These are phyloP conservation scores for Magnusiomyces paraingens DNA, from an alignment of 1,139 yeast genomes.

Conservation along the genomic window DNA sequence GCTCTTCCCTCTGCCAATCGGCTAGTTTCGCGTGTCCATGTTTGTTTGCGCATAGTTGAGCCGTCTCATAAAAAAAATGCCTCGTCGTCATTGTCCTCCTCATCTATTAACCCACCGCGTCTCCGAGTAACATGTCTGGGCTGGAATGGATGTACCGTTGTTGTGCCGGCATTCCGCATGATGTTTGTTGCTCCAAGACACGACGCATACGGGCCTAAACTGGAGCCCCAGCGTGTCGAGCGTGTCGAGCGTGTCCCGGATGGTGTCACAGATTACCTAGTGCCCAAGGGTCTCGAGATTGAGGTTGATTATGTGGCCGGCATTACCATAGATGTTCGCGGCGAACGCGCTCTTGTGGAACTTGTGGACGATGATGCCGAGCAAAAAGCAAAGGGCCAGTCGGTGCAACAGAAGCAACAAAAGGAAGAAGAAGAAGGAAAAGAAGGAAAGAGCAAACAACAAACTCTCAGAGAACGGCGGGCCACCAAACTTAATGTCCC, in stretches of 20 bases:
- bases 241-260: conserved; percentile 18
- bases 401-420: conserved; percentile 30
- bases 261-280: conserved; percentile 35
- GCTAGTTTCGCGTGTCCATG: conserved; percentile 64
- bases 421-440: neutral
- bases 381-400: conserved; percentile 27
- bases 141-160: conserved; percentile 60
- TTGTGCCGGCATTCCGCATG: conserved; percentile 42
- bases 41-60: conserved; percentile 34
- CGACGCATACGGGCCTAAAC: too few relatives aligned
- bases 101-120: conserved; percentile 18
- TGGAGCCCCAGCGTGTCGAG: too few relatives aligned
- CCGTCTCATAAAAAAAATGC: neutral
- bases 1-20: conserved; percentile 50
- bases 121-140: conserved; percentile 53
- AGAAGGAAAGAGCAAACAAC: neutral
- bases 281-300: conserved; percentile 44
- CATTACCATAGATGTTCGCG: conserved; percentile 54
- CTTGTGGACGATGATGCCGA: conserved; percentile 38
- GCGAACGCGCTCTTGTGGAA: conserved; percentile 49
- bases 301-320: conserved; percentile 52
- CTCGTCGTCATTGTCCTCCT: too few relatives aligned
- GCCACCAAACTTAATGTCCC: too few relatives aligned
- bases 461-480: too few relatives aligned
- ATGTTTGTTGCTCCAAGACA: neutral